These are phyloP conservation scores for Phialocephala sp. DNA, from an alignment of 2,329 filamentous ascomycete genomes.

Conservation along the genomic window DNA sequence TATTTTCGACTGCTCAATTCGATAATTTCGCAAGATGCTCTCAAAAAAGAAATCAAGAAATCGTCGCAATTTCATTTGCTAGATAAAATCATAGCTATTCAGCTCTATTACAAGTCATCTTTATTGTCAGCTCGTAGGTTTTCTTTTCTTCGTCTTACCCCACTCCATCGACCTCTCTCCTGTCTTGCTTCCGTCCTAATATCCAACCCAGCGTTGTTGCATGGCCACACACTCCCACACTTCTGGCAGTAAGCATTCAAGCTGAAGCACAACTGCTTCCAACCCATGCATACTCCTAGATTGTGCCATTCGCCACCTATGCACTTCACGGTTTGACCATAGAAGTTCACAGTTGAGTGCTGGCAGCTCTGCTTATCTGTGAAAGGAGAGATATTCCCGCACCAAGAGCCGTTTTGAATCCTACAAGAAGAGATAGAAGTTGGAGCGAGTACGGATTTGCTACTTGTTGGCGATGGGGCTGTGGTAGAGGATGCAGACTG, in stretches of 20 bases:
- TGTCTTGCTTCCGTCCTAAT: background rate
- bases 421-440: constrained; percentile 12
- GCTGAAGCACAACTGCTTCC: constrained; percentile 5
- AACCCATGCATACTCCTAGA: constrained; percentile 11
- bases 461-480: background rate
- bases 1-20: too few relatives aligned
- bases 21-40: too few relatives aligned
- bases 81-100: too few relatives aligned
- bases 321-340: constrained; percentile 2
- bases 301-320: constrained; percentile 5
- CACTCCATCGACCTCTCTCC: background rate
- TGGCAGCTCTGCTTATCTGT: constrained; percentile 11
- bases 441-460: background rate
- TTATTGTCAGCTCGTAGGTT: too few relatives aligned
- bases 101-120: too few relatives aligned
- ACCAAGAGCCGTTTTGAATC: constrained; percentile 16
- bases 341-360: constrained; percentile 6
- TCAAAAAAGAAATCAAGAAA: too few relatives aligned
- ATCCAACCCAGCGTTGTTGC: constrained; percentile 6
- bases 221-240: background rate
- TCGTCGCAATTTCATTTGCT: too few relatives aligned
- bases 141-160: background rate
- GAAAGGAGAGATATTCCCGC: constrained; percentile 19
- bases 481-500: constrained; percentile 5
- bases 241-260: constrained; percentile 17